phyloP scores from a whole-genome alignment of 1,284 basidiomycete species.

The Coniferiporia weirii region DNA sequence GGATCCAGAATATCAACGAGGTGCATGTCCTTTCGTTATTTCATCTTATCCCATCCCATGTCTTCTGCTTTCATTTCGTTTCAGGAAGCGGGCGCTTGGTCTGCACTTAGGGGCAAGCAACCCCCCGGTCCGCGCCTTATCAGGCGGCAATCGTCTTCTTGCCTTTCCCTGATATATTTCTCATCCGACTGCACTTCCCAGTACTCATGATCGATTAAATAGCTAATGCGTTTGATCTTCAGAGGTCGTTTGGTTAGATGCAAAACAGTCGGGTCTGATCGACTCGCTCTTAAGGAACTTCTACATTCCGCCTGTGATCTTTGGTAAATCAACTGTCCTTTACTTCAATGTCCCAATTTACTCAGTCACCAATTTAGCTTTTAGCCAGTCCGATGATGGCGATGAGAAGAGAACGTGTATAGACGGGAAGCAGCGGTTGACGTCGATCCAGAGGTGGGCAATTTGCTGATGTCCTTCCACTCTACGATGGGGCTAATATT shows the following conservation, averaged over 20 bases:
- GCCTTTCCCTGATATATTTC: no score
- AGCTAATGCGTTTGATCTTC: not conserved
- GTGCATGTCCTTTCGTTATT: constrained; percentile 30
- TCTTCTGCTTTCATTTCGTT: not conserved
- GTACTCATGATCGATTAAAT: not conserved
- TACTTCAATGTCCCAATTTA: not conserved
- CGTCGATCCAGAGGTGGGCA: constrained; percentile 52
- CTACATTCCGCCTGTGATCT: constrained; percentile 71
- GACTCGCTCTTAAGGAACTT: constrained; percentile 73
- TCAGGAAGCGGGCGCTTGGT: not conserved
- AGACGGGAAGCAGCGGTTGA: constrained; percentile 72
- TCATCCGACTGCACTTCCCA: not conserved
- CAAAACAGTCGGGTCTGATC: constrained; percentile 65
- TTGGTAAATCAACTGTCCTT: constrained; percentile 35
- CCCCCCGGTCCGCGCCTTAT: not conserved
- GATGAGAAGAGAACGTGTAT: constrained; percentile 57
- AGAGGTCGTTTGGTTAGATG: constrained; percentile 71
- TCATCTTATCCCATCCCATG: not conserved
- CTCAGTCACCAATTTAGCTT: constrained; percentile 29
- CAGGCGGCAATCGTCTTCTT: not conserved
- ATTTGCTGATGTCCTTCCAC: not conserved
- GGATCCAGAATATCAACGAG: constrained; percentile 73
- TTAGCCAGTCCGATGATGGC: constrained; percentile 48
- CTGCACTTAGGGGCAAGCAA: not conserved
- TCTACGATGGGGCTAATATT: not conserved